Conservation (phyloP, 805 yeast genomes). For the Suhomyces canberraensis region DNA sequence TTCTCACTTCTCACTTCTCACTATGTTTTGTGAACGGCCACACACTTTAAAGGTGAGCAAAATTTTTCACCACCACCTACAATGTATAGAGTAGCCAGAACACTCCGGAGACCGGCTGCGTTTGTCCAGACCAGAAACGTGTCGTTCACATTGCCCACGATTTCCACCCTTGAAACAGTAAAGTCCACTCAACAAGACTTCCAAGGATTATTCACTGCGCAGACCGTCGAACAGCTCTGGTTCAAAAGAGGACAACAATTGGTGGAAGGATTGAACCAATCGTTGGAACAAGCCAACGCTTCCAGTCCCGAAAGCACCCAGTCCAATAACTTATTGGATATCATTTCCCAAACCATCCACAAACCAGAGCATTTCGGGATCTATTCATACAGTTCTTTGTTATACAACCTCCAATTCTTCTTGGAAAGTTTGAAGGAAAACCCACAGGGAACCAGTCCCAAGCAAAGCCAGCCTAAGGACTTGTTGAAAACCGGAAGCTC, state of each 20-base stretch:
- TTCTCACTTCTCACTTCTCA: too few relatives aligned
- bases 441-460: constrained; percentile 15
- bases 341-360: constrained; percentile 41
- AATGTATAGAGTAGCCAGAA: constrained; percentile 10
- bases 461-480: constrained; percentile 23
- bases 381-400: constrained; percentile 43
- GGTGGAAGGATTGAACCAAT: constrained; percentile 32
- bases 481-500: constrained; percentile 46
- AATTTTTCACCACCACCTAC: neutral
- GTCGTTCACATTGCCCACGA: constrained; percentile 34
- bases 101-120: neutral
- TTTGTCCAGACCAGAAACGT: constrained; percentile 13
- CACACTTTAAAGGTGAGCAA: too few relatives aligned
- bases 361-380: constrained; percentile 44
- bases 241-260: constrained; percentile 35
- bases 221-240: constrained; percentile 36
- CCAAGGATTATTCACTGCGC: constrained; percentile 32
- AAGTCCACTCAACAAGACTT: constrained; percentile 26
- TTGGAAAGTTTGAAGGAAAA: constrained; percentile 41
- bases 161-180: constrained; percentile 28
- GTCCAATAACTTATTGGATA: constrained; percentile 16
- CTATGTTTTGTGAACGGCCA: too few relatives aligned
- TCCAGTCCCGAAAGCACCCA: constrained; percentile 3
- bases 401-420: constrained; percentile 49
- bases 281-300: constrained; percentile 18